phyloP scores from a whole-genome alignment of 306 rosid species.

The Medicago arabica region DNA sequence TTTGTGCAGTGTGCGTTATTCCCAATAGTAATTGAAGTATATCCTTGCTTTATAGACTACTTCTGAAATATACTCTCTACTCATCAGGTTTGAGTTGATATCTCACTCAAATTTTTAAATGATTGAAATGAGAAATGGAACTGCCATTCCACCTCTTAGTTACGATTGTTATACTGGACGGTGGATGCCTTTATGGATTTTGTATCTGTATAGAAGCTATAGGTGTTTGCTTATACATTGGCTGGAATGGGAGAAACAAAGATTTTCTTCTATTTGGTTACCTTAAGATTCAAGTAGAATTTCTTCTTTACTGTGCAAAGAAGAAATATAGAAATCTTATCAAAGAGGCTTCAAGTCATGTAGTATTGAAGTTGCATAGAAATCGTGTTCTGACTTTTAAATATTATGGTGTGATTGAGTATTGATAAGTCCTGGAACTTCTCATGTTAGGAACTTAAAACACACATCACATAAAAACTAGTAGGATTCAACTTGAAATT shows the following conservation, averaged over 20 bases:
- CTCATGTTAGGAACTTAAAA: too few relatives aligned
- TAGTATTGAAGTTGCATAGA: slow-evolving; percentile 6
- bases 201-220: slow-evolving; percentile 22
- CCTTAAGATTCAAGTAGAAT: neutral
- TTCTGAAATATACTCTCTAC: neutral
- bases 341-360: slow-evolving; percentile 1
- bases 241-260: neutral
- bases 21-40: neutral
- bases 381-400: slow-evolving; percentile 8
- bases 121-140: slow-evolving; percentile 7
- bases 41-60: neutral
- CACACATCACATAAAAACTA: too few relatives aligned
- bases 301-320: neutral
- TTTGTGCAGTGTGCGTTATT: too few relatives aligned
- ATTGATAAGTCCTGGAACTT: too few relatives aligned
- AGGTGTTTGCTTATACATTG: slow-evolving; percentile 13
- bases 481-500: neutral
- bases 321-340: slow-evolving; percentile 16
- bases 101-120: neutral
- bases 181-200: slow-evolving; percentile 1
- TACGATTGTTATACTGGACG: slow-evolving; percentile 15
- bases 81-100: too few relatives aligned
- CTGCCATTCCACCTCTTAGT: slow-evolving; percentile 14
- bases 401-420: neutral
- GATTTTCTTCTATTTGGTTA: neutral